Conservation (phyloP, 176 grass and related monocot species). For the Juncus inflexus region DNA sequence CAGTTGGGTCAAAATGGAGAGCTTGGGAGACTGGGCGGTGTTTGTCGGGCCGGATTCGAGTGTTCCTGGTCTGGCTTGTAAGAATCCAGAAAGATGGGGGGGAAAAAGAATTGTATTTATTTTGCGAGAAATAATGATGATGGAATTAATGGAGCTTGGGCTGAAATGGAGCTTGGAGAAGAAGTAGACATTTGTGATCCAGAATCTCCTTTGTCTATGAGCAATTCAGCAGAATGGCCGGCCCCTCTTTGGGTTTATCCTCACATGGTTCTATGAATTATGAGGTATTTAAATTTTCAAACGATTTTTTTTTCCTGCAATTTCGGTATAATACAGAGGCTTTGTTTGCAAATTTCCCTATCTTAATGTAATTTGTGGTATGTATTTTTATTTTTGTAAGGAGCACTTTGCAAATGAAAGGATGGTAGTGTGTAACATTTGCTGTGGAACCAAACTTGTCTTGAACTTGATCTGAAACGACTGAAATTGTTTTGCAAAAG, state of each 20-base stretch:
- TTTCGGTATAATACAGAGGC: constrained; percentile 5
- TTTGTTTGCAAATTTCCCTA: background rate
- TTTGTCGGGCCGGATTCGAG: background rate
- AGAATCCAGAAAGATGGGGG: constrained; percentile 23
- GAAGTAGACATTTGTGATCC: background rate
- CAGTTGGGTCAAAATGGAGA: constrained; percentile 20
- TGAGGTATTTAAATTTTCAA: too few species aligned
- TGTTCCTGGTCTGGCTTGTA: background rate
- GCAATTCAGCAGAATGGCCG: background rate
- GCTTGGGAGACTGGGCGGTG: constrained; percentile 5
- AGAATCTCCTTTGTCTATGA: background rate
- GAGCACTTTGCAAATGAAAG: constrained; percentile 29
- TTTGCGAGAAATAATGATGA: background rate
- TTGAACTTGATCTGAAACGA: constrained; percentile 27
- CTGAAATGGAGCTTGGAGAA: constrained; percentile 1
- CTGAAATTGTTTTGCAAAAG: constrained; percentile 32
- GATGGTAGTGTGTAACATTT: constrained; percentile 28
- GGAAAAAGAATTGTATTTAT: constrained; percentile 21
- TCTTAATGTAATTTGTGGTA: background rate
- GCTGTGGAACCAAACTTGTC: constrained; percentile 19
- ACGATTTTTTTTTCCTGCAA: background rate
- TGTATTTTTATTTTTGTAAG: background rate
- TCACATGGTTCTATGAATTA: background rate
- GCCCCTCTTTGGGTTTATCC: constrained; percentile 5
- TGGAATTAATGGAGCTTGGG: background rate